Conservation (phyloP, 2,329 filamentous ascomycete genomes). For the Pseudopithomyces maydicus region DNA sequence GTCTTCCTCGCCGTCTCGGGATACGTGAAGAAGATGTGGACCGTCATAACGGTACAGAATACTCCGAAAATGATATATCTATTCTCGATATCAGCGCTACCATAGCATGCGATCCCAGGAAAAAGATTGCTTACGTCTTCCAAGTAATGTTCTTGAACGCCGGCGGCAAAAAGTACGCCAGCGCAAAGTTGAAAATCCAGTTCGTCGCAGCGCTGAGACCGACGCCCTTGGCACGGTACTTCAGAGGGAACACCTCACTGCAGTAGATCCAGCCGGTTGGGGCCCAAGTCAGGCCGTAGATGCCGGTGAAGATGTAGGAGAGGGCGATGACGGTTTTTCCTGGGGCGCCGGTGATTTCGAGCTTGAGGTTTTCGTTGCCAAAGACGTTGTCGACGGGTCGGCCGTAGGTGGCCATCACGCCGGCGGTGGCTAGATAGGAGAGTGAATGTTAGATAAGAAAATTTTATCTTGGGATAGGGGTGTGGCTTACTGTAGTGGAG, state of each 20-base stretch:
- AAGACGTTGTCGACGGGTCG: slow-evolving; percentile 43
- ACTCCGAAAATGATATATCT: slow-evolving; percentile 58
- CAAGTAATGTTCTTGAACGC: slow-evolving; percentile 64
- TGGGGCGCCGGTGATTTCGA: slow-evolving; percentile 57
- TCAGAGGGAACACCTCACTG: slow-evolving; percentile 67
- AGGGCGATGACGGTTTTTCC: slow-evolving; percentile 69
- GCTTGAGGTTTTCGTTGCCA: slow-evolving; percentile 58
- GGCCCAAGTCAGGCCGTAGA: slow-evolving; percentile 67
- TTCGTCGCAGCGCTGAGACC: slow-evolving; percentile 57
- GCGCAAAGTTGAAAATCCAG: slow-evolving; percentile 63
- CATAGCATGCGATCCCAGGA: background rate
- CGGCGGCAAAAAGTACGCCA: slow-evolving; percentile 58
- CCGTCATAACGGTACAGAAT: slow-evolving; percentile 6
- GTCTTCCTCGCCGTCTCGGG: slow-evolving; percentile 1
- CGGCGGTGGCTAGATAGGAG: background rate
- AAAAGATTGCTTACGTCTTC: slow-evolving; percentile 58
- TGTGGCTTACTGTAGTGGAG: slow-evolving; percentile 46
- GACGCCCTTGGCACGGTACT: slow-evolving; percentile 65
- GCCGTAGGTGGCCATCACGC: background rate
- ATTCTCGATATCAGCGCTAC: slow-evolving; percentile 44
- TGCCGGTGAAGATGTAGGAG: slow-evolving; percentile 66
- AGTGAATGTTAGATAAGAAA: too few relatives aligned
- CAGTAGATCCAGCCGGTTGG: slow-evolving; percentile 70
- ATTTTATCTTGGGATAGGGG: slow-evolving; percentile 23
- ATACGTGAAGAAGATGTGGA: slow-evolving; percentile 2